Conservation (phyloP, 805 yeast genomes). For the Ogataea neopini region DNA sequence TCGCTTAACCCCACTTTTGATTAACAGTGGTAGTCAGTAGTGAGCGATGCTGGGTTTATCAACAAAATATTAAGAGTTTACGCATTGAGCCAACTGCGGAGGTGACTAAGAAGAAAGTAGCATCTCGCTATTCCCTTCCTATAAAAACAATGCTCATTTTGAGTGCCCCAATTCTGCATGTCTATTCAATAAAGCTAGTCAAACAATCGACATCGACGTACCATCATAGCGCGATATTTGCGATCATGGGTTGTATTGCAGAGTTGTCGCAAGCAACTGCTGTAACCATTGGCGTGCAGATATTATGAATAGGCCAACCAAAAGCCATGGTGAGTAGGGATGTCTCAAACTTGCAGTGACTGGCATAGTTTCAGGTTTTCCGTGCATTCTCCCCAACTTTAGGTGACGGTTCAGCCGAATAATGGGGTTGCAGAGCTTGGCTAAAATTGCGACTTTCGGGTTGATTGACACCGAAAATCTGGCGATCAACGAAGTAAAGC, state of each 20-base stretch:
- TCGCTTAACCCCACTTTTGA: neutral
- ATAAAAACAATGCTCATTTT: too few species aligned
- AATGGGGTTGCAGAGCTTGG: too few species aligned
- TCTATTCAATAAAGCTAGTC: too few species aligned
- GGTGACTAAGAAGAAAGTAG: neutral
- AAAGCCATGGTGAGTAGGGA: neutral
- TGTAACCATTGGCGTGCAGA: neutral
- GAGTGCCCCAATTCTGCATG: too few species aligned
- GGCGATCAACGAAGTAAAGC: too few species aligned
- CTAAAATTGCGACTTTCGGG: neutral
- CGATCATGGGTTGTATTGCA: too few species aligned
- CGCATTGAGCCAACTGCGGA: neutral
- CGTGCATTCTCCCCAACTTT: neutral
- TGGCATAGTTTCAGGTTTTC: neutral
- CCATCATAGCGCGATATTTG: too few species aligned
- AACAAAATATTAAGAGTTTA: too few species aligned
- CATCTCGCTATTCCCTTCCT: neutral
- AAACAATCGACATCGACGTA: too few species aligned
- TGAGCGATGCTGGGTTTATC: too few species aligned
- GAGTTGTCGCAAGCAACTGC: too few species aligned
- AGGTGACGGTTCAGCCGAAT: neutral
- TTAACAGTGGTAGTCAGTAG: neutral
- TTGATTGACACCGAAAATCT: neutral
- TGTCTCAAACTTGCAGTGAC: neutral
- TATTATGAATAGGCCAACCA: neutral